Evolutionary conservation across 208 protist genomes (phyloP), one percentile per base, ranked within the genome.

Genomic region (Histomonas meleagridis): DNA sequence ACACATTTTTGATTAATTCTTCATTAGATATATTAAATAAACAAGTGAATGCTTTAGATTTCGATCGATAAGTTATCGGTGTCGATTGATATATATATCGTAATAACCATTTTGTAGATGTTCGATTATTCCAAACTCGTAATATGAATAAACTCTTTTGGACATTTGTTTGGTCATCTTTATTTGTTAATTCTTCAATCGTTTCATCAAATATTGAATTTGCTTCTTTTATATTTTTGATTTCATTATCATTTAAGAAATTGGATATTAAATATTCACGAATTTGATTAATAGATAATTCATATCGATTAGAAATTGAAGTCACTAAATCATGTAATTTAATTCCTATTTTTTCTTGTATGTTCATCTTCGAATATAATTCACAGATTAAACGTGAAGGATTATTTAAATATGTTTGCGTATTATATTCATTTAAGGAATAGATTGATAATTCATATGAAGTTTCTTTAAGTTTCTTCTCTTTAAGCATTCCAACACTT

Each of bases 141-240:
- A 86, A 21, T 0, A 86, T 48, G 46, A 86, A 86, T n/a, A 86
- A 46, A 38, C 46, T 46, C 3, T 43, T 40, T 21, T 86, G 76
- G 9, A 86, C 21, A 86, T 86, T 86, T 3, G 46, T 55, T 86
- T 86, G n/a, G 18, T 86, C 76, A 55, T 86, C 76, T 14, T 43
- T 12, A 1, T 51, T 9, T 26, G 26, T 18, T 57, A 28, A 26
- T 55, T 86, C 76, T 51, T 86, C 43, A 16, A 46, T 7, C 7
- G 76, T 86, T 86, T 86, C 46, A 16, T 26, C 38, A n/a, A 43
- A 86, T 32, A 86, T 55, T 55, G 76, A 86, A 38, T 2, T 26
- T 38, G 4, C 1, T 28, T 12, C 23, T 3, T 65, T n/a, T 65
- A 32, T 26, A 65, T 32, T 65, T 65, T n/a, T 10, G 16, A 7